A percentile compares a stretch with the other conserved stretches of the same genome.
phyloP scores from a whole-genome alignment of 768 basidiomycete genomes.

The Cantharellus anzutake region DNA sequence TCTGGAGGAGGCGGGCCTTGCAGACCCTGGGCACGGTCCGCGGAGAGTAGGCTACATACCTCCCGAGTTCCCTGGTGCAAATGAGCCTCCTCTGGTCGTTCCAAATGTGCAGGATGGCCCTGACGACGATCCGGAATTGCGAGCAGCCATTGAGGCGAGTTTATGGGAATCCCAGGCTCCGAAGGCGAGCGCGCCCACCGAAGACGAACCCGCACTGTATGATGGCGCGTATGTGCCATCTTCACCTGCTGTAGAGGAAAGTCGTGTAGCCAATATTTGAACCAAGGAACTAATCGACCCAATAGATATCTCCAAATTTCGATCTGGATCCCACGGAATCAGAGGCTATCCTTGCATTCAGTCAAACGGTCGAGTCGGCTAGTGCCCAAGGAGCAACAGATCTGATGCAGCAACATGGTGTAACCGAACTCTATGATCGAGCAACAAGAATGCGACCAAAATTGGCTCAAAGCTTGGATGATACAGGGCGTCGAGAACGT shows the following conservation, averaged over 20 bases:
- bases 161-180: slow-evolving; percentile 68
- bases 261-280: not conserved
- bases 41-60: slow-evolving; percentile 51
- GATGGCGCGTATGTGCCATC: not conserved
- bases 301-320: slow-evolving; percentile 46
- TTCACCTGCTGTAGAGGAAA: not conserved
- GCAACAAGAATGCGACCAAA: slow-evolving; percentile 65
- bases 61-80: slow-evolving; percentile 25
- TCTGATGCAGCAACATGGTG: slow-evolving; percentile 63
- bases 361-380: slow-evolving; percentile 73
- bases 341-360: slow-evolving; percentile 78
- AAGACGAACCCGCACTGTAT: slow-evolving; percentile 21
- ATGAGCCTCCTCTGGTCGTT: slow-evolving; percentile 49
- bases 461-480: slow-evolving; percentile 65
- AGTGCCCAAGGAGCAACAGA: slow-evolving; percentile 61
- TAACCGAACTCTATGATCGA: slow-evolving; percentile 69
- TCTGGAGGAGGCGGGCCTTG: slow-evolving; percentile 48
- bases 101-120: slow-evolving; percentile 26
- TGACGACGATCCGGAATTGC: slow-evolving; percentile 83
- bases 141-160: slow-evolving; percentile 89
- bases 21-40: slow-evolving; percentile 21
- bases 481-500: slow-evolving; percentile 76
- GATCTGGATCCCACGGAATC: slow-evolving; percentile 69
- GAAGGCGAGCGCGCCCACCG: slow-evolving; percentile 57
- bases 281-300: not conserved